Evolutionary conservation across 164 flowering plant species (phyloP).

Genomic region (Litsea cubeba): DNA sequence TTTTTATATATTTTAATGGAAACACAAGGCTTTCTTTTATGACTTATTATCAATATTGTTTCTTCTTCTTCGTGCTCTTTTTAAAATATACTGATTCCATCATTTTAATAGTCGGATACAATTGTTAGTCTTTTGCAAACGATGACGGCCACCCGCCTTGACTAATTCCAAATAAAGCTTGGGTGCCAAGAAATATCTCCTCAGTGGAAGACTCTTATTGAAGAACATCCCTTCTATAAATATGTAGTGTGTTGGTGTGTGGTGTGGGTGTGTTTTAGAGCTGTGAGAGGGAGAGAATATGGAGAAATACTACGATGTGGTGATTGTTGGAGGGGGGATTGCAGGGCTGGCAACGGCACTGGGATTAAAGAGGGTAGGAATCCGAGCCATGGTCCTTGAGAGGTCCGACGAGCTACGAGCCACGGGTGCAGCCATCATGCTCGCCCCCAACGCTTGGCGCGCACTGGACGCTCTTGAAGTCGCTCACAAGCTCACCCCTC

Average conservation of each 20-base stretch:
- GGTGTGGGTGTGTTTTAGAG: neutral
- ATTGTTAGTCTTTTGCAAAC: no score
- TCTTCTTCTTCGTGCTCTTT: no score
- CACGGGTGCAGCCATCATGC: conserved; percentile 25
- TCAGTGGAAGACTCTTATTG: no score
- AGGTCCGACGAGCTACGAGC: conserved; percentile 17
- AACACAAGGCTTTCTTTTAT: no score
- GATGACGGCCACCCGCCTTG: no score
- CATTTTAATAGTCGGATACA: no score
- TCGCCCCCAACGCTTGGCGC: conserved; percentile 30
- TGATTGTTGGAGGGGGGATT: conserved; percentile 29
- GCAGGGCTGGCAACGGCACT: conserved; percentile 29
- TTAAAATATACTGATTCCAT: no score
- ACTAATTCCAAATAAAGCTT: no score
- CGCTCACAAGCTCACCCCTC: conserved; percentile 29
- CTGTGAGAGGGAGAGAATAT: neutral
- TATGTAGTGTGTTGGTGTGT: neutral
- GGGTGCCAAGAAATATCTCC: no score
- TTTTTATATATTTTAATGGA: no score
- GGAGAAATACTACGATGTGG: conserved; percentile 16
- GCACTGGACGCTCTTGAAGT: conserved; percentile 34
- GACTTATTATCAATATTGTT: no score
- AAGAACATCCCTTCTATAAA: no score
- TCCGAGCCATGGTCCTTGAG: conserved; percentile 23
- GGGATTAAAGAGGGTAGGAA: conserved; percentile 18